Base-by-base conservation (phyloP, 371 early-diverging fungal genomes). In the Mortierella sp. region DNA sequence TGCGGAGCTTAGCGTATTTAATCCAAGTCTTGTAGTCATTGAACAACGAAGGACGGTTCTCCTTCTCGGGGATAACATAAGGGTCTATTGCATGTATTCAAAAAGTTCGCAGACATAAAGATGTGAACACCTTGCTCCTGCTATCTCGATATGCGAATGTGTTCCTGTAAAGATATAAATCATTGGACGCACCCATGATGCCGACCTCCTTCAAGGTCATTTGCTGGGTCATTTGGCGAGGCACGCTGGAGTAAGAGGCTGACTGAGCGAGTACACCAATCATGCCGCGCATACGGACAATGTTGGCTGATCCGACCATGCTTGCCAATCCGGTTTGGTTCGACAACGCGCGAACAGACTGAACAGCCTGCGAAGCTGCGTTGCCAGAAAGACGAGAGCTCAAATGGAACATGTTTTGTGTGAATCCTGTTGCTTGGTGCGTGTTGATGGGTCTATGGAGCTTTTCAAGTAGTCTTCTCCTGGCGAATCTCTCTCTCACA, bases 61-160 rank as follows among this genome's bases (percentile, higher is more conserved):
- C 80, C 72, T 83, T 83, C 54, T 83, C 84, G 0, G 84, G 84
- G 43, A 83, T 57, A 51, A 83, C 84, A 75, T 83, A 83, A 13
- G 84, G 84, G 54, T 83, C 84, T 83, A 74, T 13, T n/a, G 16
- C 28, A 69, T 46, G 64, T 16, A 8, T 46, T 46, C 13, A 46
- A 13, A 8, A 46, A 46, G 48, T 46, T 46, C 9, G 48, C 8
- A 46, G 9, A 46, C 13, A 46, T 9, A 13, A 8, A 46, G 13
- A 13, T 9, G 48, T 59, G 10, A 59, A 31, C 19, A 31, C 14
- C 59, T 31, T 16, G 59, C 3, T 59, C 31, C 16, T 16, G 28
- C 26, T 31, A 31, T 31, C 34, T 13, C 31, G 16, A 16, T 16
- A 59, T 16, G 3, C 31, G 14, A 1, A 0, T 11, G n/a, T 57